Conservation (phyloP, 2,329 filamentous ascomycete genomes). For the Fusarium duplospermum region DNA sequence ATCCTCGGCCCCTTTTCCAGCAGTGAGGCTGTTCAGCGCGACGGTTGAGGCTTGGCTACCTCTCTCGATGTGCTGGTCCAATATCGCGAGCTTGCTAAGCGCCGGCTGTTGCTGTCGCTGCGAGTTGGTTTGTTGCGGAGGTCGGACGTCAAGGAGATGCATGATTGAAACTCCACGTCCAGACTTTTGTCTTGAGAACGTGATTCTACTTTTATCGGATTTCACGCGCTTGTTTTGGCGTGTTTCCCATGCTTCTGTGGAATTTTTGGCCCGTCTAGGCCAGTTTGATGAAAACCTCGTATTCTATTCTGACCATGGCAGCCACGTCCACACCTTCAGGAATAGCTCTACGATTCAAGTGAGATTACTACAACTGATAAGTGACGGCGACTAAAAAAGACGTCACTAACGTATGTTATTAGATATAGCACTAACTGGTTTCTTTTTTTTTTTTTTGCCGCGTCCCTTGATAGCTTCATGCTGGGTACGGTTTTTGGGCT, state of each 20-base stretch:
- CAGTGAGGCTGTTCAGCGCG: neutral
- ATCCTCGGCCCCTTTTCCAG: neutral
- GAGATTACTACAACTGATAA: neutral
- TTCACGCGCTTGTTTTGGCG: neutral
- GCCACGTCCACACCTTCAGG: neutral
- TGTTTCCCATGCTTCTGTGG: neutral
- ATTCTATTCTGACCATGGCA: neutral
- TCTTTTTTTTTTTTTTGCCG: neutral
- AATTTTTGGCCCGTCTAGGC: neutral
- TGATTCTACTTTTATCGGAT: neutral
- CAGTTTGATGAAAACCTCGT: neutral
- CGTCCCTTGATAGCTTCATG: neutral
- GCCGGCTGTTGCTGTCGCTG: neutral
- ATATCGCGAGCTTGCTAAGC: neutral
- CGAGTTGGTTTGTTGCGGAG: neutral
- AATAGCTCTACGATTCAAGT: neutral
- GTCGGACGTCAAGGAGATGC: neutral
- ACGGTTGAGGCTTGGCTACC: neutral
- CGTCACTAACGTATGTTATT: neutral
- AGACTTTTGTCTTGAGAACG: neutral
- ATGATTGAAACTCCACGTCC: neutral
- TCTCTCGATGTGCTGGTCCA: neutral
- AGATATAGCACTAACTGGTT: neutral
- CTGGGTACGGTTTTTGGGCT: neutral
- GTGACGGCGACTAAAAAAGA: neutral